Conservation (phyloP, 2,329 filamentous ascomycete genomes). For the Malbranchea cinnamomea region DNA sequence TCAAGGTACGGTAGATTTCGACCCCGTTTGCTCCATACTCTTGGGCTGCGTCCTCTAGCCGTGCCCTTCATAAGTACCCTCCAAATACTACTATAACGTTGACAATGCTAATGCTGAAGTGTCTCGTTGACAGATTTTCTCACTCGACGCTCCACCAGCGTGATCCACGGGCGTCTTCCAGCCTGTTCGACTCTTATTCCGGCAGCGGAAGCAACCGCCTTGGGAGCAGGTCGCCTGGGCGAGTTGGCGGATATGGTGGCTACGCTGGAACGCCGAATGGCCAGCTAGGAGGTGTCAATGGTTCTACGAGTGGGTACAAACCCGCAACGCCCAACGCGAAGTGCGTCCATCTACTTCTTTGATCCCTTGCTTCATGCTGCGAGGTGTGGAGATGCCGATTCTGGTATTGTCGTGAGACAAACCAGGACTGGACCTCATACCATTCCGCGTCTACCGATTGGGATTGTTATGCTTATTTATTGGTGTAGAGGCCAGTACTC, state of each 20-base stretch:
- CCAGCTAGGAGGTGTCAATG: slow-evolving; percentile 14
- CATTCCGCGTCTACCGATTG: too few species aligned
- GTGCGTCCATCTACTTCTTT: slow-evolving; percentile 26
- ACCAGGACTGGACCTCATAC: too few species aligned
- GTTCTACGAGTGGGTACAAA: slow-evolving; percentile 38
- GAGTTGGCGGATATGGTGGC: slow-evolving; percentile 20
- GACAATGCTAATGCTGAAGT: neutral
- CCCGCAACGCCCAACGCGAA: slow-evolving; percentile 57
- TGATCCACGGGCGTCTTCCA: slow-evolving; percentile 51
- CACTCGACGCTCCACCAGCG: slow-evolving; percentile 54
- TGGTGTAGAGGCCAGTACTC: slow-evolving; percentile 67
- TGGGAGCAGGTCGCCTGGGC: slow-evolving; percentile 23
- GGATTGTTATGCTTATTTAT: too few species aligned
- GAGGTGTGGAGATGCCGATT: neutral
- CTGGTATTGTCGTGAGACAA: too few species aligned
- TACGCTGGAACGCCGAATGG: slow-evolving; percentile 10
- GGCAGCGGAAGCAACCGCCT: slow-evolving; percentile 31
- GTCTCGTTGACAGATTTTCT: slow-evolving; percentile 40
- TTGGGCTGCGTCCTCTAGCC: too few species aligned
- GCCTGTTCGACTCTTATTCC: slow-evolving; percentile 62
- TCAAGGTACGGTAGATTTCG: slow-evolving; percentile 7
- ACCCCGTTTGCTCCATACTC: slow-evolving; percentile 2
- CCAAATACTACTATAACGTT: neutral
- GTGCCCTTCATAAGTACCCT: neutral
- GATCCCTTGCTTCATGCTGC: too few species aligned